Evolutionary conservation across 2,329 filamentous ascomycete species (phyloP), one percentile per base, ranked within the genome.

Genomic region (Pseudogymnoascus sp.): DNA sequence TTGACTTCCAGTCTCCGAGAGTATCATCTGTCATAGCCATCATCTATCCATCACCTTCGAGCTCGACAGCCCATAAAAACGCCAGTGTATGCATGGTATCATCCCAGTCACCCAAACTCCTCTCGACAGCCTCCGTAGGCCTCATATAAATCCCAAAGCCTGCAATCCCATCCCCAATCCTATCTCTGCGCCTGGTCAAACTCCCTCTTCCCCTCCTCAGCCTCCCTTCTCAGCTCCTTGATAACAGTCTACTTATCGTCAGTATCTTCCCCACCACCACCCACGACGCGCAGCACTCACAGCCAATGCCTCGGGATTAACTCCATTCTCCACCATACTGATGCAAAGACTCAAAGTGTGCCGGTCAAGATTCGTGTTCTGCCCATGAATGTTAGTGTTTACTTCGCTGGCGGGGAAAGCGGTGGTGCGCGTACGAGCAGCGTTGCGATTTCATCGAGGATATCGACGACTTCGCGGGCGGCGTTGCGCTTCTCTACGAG

Each of bases 361-460:
- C 33, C 93, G 87, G 75, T 97, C 93, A 53, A 99, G 86, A 67
- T 96, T 86, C 66, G 93, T 96, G 78, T 98, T 97, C 93, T 98
- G 65, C 14, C 59, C 19, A 26, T 24, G 40, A 28, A n/a, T 22
- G 46, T 38, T 63, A 28, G 40, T 56, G 11, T 14, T 22, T 43
- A 19, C n/a, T 10, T 22, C 24, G 7, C 8, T 3, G 11, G 22
- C 28, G 33, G 28, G 35, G n/a, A 62, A 16, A 31, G 64, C 33
- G 33, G 62, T 41, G 22, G 56, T 46, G 22, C 41, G 78, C 85
- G 69, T 78, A 97, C 93, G 68, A 99, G 82, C 62, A 99, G 88
- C 43, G 90, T 95, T 60, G 93, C 89, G 68, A 95, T 93, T 74
- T 95, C 90, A 69, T 91, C 86, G 31, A 92, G 82, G 59, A 93